Evolutionary conservation across 805 yeast genomes (phyloP).

Genomic region (Nakazawaea molendinolei): DNA sequence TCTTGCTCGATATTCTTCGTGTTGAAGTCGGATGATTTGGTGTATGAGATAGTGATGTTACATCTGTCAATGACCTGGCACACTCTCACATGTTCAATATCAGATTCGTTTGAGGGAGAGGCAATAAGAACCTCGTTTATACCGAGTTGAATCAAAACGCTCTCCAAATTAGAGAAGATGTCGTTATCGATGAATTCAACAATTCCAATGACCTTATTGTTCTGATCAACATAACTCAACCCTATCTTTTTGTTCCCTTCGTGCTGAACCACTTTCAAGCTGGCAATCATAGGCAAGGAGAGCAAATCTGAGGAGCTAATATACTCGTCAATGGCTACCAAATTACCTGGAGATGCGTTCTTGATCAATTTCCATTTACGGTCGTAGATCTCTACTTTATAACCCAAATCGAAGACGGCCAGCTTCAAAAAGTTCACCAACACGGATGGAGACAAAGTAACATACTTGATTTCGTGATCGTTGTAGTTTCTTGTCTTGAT

Average conservation of each 20-base stretch:
- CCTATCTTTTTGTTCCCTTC: conserved; percentile 58
- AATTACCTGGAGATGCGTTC: conserved; percentile 86
- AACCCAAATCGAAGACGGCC: conserved; percentile 63
- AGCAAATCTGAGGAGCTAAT: conserved; percentile 36
- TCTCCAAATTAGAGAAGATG: conserved; percentile 77
- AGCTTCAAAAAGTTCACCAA: conserved; percentile 56
- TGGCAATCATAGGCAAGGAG: conserved; percentile 48
- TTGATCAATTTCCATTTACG: conserved; percentile 50
- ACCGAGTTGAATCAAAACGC: conserved; percentile 80
- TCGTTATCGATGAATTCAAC: conserved; percentile 85
- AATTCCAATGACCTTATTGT: conserved; percentile 57
- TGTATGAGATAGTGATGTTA: conserved; percentile 61
- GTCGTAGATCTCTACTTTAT: conserved; percentile 76
- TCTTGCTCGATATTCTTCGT: conserved; percentile 73
- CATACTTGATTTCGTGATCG: conserved; percentile 42
- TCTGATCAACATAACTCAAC: conserved; percentile 72
- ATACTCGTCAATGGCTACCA: conserved; percentile 70
- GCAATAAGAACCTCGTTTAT: conserved; percentile 71
- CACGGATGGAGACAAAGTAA: conserved; percentile 74
- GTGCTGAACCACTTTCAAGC: conserved; percentile 35
- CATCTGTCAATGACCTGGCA: conserved; percentile 71
- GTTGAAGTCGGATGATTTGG: conserved; percentile 50
- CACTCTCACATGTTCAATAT: conserved; percentile 58
- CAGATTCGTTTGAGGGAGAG: conserved; percentile 32
- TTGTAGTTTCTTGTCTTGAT: conserved; percentile 42